Evolutionary conservation across 768 basidiomycete species (phyloP).

Genomic region (Calocybe indica): DNA sequence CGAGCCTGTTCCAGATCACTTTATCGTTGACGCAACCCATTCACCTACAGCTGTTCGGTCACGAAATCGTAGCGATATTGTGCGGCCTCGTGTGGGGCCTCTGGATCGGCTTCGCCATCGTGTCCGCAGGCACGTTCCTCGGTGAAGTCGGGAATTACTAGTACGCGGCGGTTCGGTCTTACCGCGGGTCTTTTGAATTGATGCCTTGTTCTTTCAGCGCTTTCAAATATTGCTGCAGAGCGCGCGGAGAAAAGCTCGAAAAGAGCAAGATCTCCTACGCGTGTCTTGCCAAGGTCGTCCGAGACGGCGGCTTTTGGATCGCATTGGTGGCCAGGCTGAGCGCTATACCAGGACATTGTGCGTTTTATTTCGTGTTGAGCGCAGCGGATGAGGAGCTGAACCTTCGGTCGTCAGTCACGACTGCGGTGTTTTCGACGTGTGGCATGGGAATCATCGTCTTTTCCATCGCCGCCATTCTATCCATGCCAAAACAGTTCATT

Average conservation of each 20-base stretch:
- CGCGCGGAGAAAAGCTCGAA: constrained; percentile 73
- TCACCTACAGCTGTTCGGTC: constrained; percentile 72
- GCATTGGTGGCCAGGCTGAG: constrained; percentile 72
- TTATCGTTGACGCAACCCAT: background rate
- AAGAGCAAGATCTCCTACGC: constrained; percentile 51
- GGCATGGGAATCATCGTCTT: constrained; percentile 82
- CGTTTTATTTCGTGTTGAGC: constrained; percentile 19
- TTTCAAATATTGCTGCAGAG: constrained; percentile 74
- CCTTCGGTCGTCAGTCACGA: constrained; percentile 53
- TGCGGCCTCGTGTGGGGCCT: constrained; percentile 91
- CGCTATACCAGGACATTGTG: constrained; percentile 85
- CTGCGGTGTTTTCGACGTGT: constrained; percentile 83
- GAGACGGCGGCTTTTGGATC: constrained; percentile 85
- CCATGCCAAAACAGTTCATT: constrained; percentile 86
- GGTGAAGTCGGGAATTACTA: constrained; percentile 89
- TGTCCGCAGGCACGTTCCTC: constrained; percentile 74
- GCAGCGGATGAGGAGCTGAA: constrained; percentile 2
- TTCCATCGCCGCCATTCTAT: constrained; percentile 71
- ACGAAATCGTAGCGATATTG: constrained; percentile 85
- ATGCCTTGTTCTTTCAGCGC: constrained; percentile 37
- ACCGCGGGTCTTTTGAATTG: background rate
- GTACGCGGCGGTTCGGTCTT: constrained; percentile 33
- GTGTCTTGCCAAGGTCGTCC: constrained; percentile 60
- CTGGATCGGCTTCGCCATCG: constrained; percentile 83
- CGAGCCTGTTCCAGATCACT: background rate